Evolutionary conservation across 257 asterid genomes (phyloP), one percentile per base, ranked within the genome.

Genomic region (Primulina huaijiensis): DNA sequence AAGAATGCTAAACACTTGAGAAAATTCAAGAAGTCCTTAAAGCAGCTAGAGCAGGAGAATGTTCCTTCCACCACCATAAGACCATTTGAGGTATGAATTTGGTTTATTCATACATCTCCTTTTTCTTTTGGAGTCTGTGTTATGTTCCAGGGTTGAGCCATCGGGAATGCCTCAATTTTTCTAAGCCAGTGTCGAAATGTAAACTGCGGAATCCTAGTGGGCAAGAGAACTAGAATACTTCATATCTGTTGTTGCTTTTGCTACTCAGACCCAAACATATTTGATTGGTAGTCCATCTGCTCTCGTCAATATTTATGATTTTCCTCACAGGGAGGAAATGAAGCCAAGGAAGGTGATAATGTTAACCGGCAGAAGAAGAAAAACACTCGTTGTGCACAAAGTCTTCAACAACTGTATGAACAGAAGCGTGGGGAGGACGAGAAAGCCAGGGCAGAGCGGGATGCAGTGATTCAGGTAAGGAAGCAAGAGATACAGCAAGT

Each of bases 1-100:
- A 90, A 77, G 80, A 91, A 94, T 75, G 97, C 99, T 23, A 94
- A 91, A 70, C 77, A 19, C 46, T 84, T 94, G 21, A 34, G 60
- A 75, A 94, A 89, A 78, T 94, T 76, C 68, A 91, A 88, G 88
- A 89, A 38, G 73, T 72, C 86, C 6, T 19, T 85, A 20, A 85
- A 77, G 82, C 87, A 81, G 55, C 84, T 72, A 20, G 83, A 77
- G 55, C 92, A 80, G 69, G 81, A 60, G 67, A 57, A 31, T 53
- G 27, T n/a, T 66, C 69, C 78, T 71, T 58, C 73, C 73, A 65
- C 69, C 25, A 38, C 72, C 16, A 25, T 74, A 40, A 72, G 75
- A 64, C 75, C 72, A 37, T 16, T 27, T 37, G 83, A 86, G 96
- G 96, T 89, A 20, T 50, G 74, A 19, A 21, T 52, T 60, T 55